Evolutionary conservation across 768 basidiomycete species (phyloP).

Genomic region (Boletus rubescentipes): DNA sequence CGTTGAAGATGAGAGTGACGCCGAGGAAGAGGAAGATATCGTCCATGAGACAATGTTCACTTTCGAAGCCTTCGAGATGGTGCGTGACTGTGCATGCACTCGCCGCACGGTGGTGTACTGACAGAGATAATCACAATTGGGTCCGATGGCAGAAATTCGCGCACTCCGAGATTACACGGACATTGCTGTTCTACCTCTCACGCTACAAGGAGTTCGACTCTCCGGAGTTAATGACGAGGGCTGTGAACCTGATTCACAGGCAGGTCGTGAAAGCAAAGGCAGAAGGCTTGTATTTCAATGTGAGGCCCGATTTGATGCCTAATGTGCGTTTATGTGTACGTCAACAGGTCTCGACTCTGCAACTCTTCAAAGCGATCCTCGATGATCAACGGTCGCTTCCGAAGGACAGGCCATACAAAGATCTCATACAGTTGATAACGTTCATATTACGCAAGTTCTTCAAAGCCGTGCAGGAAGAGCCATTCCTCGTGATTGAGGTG

Average conservation of each 20-base stretch:
- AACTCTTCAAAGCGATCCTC: slow-evolving; percentile 85
- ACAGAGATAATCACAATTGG: slow-evolving; percentile 20
- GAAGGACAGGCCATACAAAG: slow-evolving; percentile 74
- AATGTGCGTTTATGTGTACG: slow-evolving; percentile 15
- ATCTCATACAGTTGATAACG: slow-evolving; percentile 80
- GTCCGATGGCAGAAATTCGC: slow-evolving; percentile 75
- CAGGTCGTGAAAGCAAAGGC: slow-evolving; percentile 90
- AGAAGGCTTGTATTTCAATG: slow-evolving; percentile 95
- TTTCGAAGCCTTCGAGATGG: slow-evolving; percentile 89
- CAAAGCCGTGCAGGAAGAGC: slow-evolving; percentile 81
- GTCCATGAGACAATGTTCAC: slow-evolving; percentile 87
- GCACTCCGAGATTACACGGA: slow-evolving; percentile 78
- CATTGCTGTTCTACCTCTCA: slow-evolving; percentile 78
- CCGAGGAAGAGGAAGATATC: slow-evolving; percentile 59
- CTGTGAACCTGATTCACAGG: slow-evolving; percentile 86
- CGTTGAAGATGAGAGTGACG: slow-evolving; percentile 61
- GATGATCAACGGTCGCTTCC: slow-evolving; percentile 79
- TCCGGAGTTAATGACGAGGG: slow-evolving; percentile 84
- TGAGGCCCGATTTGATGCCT: slow-evolving; percentile 34
- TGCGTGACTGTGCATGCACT: slow-evolving; percentile 37
- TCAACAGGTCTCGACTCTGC: slow-evolving; percentile 80
- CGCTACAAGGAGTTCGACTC: slow-evolving; percentile 77
- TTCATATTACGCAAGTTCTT: slow-evolving; percentile 92
- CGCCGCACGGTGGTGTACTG: slow-evolving; percentile 14
- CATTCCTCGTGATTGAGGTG: slow-evolving; percentile 89